These are phyloP conservation scores for Botrytis porri DNA, from an alignment of 2,329 filamentous ascomycete species.

Conservation along the genomic window DNA sequence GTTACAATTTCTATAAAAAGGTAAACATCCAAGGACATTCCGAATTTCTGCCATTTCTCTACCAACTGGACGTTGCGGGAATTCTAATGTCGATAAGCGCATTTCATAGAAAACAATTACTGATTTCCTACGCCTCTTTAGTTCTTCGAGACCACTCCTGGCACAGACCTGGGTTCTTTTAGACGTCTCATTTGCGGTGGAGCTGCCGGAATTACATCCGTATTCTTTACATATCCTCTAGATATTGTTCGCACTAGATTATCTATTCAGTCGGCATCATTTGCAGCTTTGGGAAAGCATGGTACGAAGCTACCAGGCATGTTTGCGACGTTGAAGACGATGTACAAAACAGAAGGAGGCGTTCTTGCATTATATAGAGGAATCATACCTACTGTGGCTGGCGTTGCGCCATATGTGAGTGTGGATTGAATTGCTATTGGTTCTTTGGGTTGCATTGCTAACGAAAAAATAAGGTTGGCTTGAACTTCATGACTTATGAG, in stretches of 20 bases:
- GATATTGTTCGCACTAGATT: conserved; percentile 95
- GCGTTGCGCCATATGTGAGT: conserved; percentile 87
- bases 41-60: not conserved
- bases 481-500: conserved; percentile 99
- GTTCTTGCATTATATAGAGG: conserved; percentile 84
- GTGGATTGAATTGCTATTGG: not conserved
- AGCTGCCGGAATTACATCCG: conserved; percentile 89
- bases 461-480: conserved; percentile 61
- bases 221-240: conserved; percentile 90
- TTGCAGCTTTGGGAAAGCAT: conserved; percentile 66
- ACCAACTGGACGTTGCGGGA: not conserved
- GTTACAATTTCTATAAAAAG: conserved; percentile 95
- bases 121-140: conserved; percentile 35
- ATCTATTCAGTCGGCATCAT: conserved; percentile 96
- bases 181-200: conserved; percentile 86
- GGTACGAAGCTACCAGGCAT: conserved; percentile 77
- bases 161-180: conserved; percentile 68
- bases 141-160: conserved; percentile 75
- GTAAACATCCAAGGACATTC: conserved; percentile 49
- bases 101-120: conserved; percentile 2
- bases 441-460: not conserved
- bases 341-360: conserved; percentile 92
- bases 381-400: conserved; percentile 88
- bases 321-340: conserved; percentile 76
- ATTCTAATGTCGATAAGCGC: not conserved